Conservation (phyloP, 192 early-diverging fungal genomes). For the Coemansia sp. region DNA sequence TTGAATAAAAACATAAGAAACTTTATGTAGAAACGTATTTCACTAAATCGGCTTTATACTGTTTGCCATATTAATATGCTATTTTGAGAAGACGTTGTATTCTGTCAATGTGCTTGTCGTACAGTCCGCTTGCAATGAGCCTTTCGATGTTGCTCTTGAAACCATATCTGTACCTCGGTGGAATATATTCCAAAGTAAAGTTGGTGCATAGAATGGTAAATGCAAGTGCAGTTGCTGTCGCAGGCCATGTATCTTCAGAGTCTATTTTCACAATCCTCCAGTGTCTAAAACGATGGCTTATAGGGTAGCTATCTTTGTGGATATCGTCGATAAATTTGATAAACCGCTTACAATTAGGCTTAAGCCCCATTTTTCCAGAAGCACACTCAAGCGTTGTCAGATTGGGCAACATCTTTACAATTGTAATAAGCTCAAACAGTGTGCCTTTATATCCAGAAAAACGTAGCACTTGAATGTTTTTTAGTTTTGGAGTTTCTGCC, state of each 20-base stretch:
- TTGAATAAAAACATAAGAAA: too few species aligned
- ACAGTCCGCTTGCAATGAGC: slow-evolving; percentile 2
- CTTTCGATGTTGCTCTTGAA: neutral
- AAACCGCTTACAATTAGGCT: neutral
- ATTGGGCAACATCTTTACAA: neutral
- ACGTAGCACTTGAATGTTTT: neutral
- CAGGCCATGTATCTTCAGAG: too few species aligned
- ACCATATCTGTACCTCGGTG: neutral
- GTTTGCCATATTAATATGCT: neutral
- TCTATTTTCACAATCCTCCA: neutral
- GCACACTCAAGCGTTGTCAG: neutral
- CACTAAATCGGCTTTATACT: neutral
- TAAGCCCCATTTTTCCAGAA: neutral
- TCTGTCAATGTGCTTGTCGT: slow-evolving; percentile 4
- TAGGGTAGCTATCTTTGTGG: neutral
- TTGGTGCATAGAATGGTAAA: neutral
- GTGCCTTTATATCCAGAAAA: neutral
- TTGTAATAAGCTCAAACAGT: neutral
- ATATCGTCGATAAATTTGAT: neutral
- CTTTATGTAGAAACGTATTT: too few species aligned
- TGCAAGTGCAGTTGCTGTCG: neutral
- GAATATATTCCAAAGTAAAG: neutral
- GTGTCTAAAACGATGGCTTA: neutral
- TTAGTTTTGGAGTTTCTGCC: neutral
- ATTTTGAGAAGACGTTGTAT: neutral